Evolutionary conservation across 768 basidiomycete genomes (phyloP).

Genomic region (Cystobasidium onofrii): DNA sequence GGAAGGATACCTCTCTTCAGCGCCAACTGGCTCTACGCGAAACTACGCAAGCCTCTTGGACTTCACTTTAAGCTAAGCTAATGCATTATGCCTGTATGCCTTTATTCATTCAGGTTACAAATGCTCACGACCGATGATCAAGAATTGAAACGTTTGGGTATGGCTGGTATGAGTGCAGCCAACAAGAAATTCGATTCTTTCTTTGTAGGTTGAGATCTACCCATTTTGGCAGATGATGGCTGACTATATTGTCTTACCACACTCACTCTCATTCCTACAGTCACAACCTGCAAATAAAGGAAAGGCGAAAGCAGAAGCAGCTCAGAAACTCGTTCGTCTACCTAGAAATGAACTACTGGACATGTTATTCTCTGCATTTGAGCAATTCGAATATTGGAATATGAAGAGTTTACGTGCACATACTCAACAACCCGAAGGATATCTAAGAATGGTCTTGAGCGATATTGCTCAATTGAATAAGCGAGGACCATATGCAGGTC

Average conservation of each 20-base stretch:
- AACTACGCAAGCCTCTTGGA: background rate
- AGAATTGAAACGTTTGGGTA: constrained; percentile 37
- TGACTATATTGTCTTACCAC: background rate
- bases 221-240: background rate
- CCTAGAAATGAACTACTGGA: constrained; percentile 81
- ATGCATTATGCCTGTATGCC: too few species aligned
- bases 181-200: constrained; percentile 37
- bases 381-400: constrained; percentile 70
- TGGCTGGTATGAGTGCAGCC: constrained; percentile 36
- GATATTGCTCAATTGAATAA: constrained; percentile 70
- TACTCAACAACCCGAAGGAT: constrained; percentile 69
- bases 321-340: constrained; percentile 58
- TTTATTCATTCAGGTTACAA: constrained; percentile 32
- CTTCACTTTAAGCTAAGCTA: too few species aligned
- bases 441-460: constrained; percentile 70
- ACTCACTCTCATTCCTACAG: background rate
- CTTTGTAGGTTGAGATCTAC: constrained; percentile 17
- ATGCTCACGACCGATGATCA: constrained; percentile 37
- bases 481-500: constrained; percentile 68
- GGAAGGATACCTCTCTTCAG: background rate
- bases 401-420: constrained; percentile 54
- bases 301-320: constrained; percentile 27
- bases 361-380: constrained; percentile 67
- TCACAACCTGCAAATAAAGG: constrained; percentile 12
- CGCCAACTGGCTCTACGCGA: background rate